Conservation (phyloP, 495 filamentous ascomycete genomes). For the Penicillium lividum region DNA sequence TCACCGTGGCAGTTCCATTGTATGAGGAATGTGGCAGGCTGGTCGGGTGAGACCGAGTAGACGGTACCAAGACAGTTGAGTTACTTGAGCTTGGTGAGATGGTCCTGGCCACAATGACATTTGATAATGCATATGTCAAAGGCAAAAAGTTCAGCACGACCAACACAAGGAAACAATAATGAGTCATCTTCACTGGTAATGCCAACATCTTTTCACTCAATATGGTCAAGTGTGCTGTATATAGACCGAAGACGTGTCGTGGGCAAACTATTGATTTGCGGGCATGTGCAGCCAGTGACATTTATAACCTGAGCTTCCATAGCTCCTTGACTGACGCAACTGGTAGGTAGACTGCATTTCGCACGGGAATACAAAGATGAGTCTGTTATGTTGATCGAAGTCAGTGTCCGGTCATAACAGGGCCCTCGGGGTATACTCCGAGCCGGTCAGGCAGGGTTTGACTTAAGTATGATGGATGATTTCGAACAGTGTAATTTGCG, state of each 20-base stretch:
- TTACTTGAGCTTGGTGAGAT: not conserved
- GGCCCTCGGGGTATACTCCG: constrained; percentile 11
- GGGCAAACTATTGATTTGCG: not conserved
- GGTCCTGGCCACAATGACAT: not conserved
- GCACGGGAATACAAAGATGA: too few relatives aligned
- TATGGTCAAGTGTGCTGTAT: not conserved
- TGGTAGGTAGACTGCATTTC: not conserved
- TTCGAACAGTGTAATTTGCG: not conserved
- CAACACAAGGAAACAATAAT: constrained; percentile 13
- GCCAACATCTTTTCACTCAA: not conserved
- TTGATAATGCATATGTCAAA: constrained; percentile 14
- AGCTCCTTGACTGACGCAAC: not conserved
- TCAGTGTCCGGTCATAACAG: constrained; percentile 13
- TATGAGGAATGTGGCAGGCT: constrained; percentile 53
- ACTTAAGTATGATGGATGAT: not conserved
- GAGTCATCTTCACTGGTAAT: constrained; percentile 9
- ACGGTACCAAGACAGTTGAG: constrained; percentile 12
- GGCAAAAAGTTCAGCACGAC: constrained; percentile 23
- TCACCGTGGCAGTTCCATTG: constrained; percentile 58
- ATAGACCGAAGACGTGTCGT: not conserved
- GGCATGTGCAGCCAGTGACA: not conserved
- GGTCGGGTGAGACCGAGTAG: constrained; percentile 27
- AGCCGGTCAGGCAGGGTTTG: constrained; percentile 3
- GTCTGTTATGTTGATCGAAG: constrained; percentile 3
- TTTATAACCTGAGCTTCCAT: not conserved